A percentile compares a stretch with the other conserved stretches of the same genome.
Conservation (phyloP, 192 early-diverging fungal species). For the Coemansia erecta region DNA sequence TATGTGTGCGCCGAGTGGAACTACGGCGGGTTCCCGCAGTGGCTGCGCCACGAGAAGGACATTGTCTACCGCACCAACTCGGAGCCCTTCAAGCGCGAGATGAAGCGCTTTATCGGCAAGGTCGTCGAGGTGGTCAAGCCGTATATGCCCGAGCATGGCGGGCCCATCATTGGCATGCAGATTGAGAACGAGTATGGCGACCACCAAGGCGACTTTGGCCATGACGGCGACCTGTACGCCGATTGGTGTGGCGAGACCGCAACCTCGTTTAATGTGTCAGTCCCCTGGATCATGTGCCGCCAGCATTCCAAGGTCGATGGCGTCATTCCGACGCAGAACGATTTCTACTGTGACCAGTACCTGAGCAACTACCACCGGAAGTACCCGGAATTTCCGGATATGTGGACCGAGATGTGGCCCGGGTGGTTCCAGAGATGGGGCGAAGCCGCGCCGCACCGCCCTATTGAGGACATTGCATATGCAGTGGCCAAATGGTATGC, state of each 20-base stretch:
- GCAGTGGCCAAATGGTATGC: conserved; percentile 58
- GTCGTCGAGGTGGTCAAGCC: conserved; percentile 35
- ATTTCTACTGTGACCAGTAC: conserved; percentile 58
- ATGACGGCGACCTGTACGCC: conserved; percentile 38
- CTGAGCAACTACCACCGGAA: conserved; percentile 20
- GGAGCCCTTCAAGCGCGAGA: conserved; percentile 44
- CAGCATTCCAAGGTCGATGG: conserved; percentile 38
- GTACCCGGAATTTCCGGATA: conserved; percentile 51
- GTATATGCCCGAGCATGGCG: conserved; percentile 56
- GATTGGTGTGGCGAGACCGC: conserved; percentile 44
- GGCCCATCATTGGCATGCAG: conserved; percentile 61
- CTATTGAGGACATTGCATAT: conserved; percentile 59
- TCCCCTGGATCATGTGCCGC: conserved; percentile 66
- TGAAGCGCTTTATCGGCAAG: conserved; percentile 51
- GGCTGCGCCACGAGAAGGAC: conserved; percentile 54
- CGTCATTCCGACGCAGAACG: conserved; percentile 55
- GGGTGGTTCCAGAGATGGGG: conserved; percentile 63
- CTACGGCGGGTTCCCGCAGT: conserved; percentile 61
- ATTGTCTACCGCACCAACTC: conserved; percentile 56
- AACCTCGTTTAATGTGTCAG: conserved; percentile 31
- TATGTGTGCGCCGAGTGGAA: conserved; percentile 64
- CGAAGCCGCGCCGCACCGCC: conserved; percentile 46
- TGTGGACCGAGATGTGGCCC: conserved; percentile 62
- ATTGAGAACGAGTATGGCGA: conserved; percentile 66
- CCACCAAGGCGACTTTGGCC: conserved; percentile 32